A percentile compares a stretch with the other conserved stretches of the same genome.
phyloP scores from a whole-genome alignment of 371 early-diverging fungal species.

The Choanephora cucurbitarum region DNA sequence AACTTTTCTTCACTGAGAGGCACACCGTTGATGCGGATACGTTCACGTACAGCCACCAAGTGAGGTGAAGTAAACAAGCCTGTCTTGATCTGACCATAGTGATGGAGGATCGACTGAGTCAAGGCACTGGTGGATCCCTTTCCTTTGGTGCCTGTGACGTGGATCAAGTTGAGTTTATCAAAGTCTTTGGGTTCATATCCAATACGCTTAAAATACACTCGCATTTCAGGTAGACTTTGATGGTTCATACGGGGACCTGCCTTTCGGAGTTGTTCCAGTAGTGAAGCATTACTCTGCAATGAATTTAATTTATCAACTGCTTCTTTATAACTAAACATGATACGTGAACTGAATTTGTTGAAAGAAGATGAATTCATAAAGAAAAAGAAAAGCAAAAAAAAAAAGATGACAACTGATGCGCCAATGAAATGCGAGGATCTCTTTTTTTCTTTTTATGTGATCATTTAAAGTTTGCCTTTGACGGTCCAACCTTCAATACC shows the following conservation, averaged over 20 bases:
- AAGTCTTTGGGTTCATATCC: slow-evolving; percentile 74
- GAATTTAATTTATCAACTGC: slow-evolving; percentile 78
- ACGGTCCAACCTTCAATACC: slow-evolving; percentile 25
- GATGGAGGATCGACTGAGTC: slow-evolving; percentile 65
- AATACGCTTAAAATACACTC: slow-evolving; percentile 61
- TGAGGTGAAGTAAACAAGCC: slow-evolving; percentile 95
- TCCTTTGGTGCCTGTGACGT: slow-evolving; percentile 88
- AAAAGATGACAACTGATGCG: not conserved
- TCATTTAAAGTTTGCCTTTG: slow-evolving; percentile 11
- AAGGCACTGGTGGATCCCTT: slow-evolving; percentile 85
- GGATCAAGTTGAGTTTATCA: slow-evolving; percentile 75
- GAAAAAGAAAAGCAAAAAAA: not conserved
- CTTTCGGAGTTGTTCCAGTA: slow-evolving; percentile 71
- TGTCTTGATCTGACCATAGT: slow-evolving; percentile 50
- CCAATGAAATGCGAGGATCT: slow-evolving; percentile 6
- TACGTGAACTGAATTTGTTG: slow-evolving; percentile 12
- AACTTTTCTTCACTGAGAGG: slow-evolving; percentile 79
- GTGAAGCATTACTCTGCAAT: slow-evolving; percentile 82
- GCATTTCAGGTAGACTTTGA: slow-evolving; percentile 73
- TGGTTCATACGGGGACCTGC: slow-evolving; percentile 73
- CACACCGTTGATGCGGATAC: slow-evolving; percentile 89
- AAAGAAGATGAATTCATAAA: not conserved
- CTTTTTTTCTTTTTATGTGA: no score
- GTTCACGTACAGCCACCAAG: slow-evolving; percentile 88
- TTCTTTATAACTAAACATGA: slow-evolving; percentile 30